Evolutionary conservation across 495 filamentous ascomycete species (phyloP).

Genomic region (Lasiosphaeria ovina): DNA sequence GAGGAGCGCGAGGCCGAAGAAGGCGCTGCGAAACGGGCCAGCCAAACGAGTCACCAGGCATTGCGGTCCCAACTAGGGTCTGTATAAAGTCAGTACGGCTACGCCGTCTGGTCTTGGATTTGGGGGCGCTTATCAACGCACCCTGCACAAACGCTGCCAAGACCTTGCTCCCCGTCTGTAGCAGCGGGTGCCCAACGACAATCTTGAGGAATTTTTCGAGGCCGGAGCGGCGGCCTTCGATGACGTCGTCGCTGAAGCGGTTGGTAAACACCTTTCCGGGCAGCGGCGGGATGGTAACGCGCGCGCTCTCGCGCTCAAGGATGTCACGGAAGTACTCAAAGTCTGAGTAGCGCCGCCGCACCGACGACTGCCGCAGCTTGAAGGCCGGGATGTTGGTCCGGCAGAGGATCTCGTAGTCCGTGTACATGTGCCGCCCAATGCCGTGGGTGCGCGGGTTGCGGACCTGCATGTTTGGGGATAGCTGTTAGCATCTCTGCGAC

Average conservation of each 20-base stretch:
- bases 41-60: constrained; percentile 60
- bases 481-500: too few species aligned
- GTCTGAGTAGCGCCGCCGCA: constrained; percentile 92
- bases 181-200: constrained; percentile 89
- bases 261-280: constrained; percentile 98
- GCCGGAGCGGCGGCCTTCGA: constrained; percentile 89
- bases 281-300: constrained; percentile 92
- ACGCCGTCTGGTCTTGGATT: neutral
- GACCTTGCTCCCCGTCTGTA: constrained; percentile 98
- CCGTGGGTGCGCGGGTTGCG: constrained; percentile 94
- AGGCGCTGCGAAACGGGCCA: constrained; percentile 26
- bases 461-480: constrained; percentile 54
- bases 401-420: constrained; percentile 95
- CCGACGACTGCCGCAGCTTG: constrained; percentile 77
- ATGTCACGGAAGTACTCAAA: constrained; percentile 99
- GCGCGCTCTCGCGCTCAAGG: constrained; percentile 87
- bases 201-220: constrained; percentile 96
- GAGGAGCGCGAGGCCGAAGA: too few species aligned
- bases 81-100: constrained; percentile 23
- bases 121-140: constrained; percentile 41
- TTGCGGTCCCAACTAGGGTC: constrained; percentile 78
- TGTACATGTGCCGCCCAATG: constrained; percentile 94
- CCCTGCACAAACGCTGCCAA: constrained; percentile 94
- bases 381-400: constrained; percentile 98
- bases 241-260: constrained; percentile 96